Base-by-base conservation (phyloP, 2,329 filamentous ascomycete genomes). In the Pseudogymnoascus sp. region DNA sequence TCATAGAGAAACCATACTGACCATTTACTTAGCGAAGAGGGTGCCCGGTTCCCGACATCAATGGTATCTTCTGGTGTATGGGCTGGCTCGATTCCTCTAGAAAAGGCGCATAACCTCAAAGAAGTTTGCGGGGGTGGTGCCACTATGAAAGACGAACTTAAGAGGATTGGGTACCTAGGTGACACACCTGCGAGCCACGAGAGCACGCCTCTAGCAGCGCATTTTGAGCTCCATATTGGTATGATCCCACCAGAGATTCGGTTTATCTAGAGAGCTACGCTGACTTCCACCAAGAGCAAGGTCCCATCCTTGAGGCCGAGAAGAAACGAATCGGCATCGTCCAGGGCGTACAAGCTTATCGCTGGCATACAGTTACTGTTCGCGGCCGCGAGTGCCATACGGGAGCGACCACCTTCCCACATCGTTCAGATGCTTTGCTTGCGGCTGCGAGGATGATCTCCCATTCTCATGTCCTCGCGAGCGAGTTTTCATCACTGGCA, bases 191-290 rank as follows among this genome's bases (percentile, higher is more conserved):
- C 83, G 21, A 84, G 79, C 62, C 79, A 87, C 72, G 78, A 81
- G 66, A 77, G 79, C 33, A 83, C 81, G 15, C 88, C 87, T 0
- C 85, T 92, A 75, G 87, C 84, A 0, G 89, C 88, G 0, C 89
- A 93, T 73, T 93, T 93, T 70, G 90, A 93, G 74, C 80, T 95
- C 9, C 90, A 95, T 71, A 93, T 93, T 62, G 91, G 36, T 40
- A 40, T 40, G 36, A 40, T 10, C n/a, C 36, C 36, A 40, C 36
- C 4, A 19, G n/a, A 19, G 8, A 40, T 10, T 17, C n/a, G n/a
- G 36, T 10, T 19, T 19, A 40, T 40, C n/a, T 19, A 9, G 19
- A 4, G 7, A 10, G n/a, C 3, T 9, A 19, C 2, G 8, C 36
- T 40, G n/a, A 40, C 36, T 40, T 19, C 36, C 3, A 19, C 19